Percentiles rank a stretch among this genome's conserved stretches.
Conservation (phyloP, 2,329 filamentous ascomycete genomes). For the Phoma sp. region DNA sequence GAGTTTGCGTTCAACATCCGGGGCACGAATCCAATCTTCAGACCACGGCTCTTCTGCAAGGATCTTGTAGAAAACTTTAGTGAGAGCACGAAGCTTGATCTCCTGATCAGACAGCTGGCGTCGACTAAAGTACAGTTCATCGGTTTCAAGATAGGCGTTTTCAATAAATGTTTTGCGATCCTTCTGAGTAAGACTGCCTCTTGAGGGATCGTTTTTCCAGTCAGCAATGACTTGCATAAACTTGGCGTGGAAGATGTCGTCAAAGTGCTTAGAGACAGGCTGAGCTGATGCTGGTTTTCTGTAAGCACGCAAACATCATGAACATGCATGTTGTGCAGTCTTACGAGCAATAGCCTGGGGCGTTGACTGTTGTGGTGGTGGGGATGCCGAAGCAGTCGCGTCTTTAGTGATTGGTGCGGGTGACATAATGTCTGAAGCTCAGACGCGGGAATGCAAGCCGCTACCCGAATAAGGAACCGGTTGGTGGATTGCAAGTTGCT, state of each 20-base stretch:
- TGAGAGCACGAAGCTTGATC: slow-evolving; percentile 46
- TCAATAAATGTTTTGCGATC: slow-evolving; percentile 47
- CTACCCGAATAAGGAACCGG: slow-evolving; percentile 28
- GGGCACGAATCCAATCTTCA: slow-evolving; percentile 48
- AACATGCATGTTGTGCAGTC: neutral
- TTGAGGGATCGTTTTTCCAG: slow-evolving; percentile 41
- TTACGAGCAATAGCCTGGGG: slow-evolving; percentile 20
- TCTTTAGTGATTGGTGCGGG: slow-evolving; percentile 40
- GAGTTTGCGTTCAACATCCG: slow-evolving; percentile 48
- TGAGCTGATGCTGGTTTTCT: slow-evolving; percentile 20
- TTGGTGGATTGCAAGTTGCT: slow-evolving; percentile 12
- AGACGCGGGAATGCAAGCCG: slow-evolving; percentile 34
- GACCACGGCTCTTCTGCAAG: slow-evolving; percentile 50
- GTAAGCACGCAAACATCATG: slow-evolving; percentile 9
- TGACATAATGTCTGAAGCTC: slow-evolving; percentile 37
- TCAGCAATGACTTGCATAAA: slow-evolving; percentile 45
- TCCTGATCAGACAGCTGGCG: slow-evolving; percentile 41
- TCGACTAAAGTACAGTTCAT: slow-evolving; percentile 38
- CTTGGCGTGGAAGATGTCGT: slow-evolving; percentile 46
- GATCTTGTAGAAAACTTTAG: slow-evolving; percentile 48
- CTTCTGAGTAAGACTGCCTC: slow-evolving; percentile 37
- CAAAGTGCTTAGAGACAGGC: slow-evolving; percentile 36
- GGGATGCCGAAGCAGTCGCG: slow-evolving; percentile 30
- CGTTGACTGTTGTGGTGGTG: slow-evolving; percentile 26
- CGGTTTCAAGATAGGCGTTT: slow-evolving; percentile 39